phyloP scores from a whole-genome alignment of 108 stramenopile genomes.

The Poteriospumella lacustris region DNA sequence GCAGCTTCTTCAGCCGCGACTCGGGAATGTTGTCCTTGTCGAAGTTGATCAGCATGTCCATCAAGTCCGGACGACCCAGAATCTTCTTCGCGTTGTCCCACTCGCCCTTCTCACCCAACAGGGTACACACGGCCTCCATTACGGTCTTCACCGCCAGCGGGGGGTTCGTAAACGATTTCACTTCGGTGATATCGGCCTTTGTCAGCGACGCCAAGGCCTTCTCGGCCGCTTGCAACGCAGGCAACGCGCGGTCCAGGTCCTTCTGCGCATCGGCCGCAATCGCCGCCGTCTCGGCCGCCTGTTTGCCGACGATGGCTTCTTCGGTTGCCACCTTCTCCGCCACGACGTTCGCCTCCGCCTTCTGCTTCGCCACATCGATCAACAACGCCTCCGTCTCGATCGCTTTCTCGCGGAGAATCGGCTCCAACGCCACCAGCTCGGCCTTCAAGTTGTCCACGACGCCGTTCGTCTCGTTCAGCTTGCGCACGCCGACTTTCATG shows the following conservation, averaged over 20 bases:
- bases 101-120: constrained; percentile 59
- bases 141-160: constrained; percentile 56
- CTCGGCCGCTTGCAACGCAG: constrained; percentile 54
- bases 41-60: constrained; percentile 55
- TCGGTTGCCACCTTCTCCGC: constrained; percentile 46
- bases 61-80: constrained; percentile 41
- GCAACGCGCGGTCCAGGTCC: constrained; percentile 59
- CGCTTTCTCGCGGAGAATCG: constrained; percentile 53
- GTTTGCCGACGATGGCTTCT: constrained; percentile 51
- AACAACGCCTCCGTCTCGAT: constrained; percentile 51
- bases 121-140: constrained; percentile 63
- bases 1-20: constrained; percentile 34
- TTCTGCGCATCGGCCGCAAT: constrained; percentile 60
- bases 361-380: constrained; percentile 38
- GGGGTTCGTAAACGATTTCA: constrained; percentile 59
- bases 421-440: constrained; percentile 54
- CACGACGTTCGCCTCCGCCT: constrained; percentile 48
- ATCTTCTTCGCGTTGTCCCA: constrained; percentile 62
- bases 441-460: constrained; percentile 56
- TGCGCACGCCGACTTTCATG: constrained; percentile 55
- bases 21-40: constrained; percentile 51
- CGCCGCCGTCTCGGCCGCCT: constrained; percentile 55
- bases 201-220: constrained; percentile 52
- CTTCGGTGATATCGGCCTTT: constrained; percentile 59
- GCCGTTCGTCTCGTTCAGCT: constrained; percentile 59